Evolutionary conservation across 306 rosid species (phyloP).

Genomic region (Rubus parviflorus): DNA sequence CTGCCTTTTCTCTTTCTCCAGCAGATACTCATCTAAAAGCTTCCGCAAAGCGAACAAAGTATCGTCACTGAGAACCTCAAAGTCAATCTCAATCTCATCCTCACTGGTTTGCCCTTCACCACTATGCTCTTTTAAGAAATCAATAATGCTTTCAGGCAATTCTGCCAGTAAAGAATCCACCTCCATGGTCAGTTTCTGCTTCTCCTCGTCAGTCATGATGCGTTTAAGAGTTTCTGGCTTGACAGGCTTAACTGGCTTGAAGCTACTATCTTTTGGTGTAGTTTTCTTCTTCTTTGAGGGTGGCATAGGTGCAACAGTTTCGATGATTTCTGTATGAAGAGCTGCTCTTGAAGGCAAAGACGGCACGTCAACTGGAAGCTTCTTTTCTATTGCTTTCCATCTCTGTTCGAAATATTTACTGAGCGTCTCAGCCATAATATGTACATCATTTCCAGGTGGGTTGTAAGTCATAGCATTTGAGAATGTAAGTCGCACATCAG

Average conservation of each 20-base stretch:
- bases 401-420: constrained; percentile 65
- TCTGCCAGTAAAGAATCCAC: constrained; percentile 69
- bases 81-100: constrained; percentile 91
- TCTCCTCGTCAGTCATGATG: constrained; percentile 63
- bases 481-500: constrained; percentile 82
- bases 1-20: constrained; percentile 58
- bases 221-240: constrained; percentile 44
- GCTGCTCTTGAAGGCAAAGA: constrained; percentile 44
- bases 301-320: constrained; percentile 40
- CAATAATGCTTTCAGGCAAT: constrained; percentile 68
- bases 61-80: constrained; percentile 74
- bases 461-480: constrained; percentile 87
- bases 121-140: constrained; percentile 72
- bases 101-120: constrained; percentile 53
- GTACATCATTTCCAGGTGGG: constrained; percentile 77
- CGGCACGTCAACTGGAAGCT: constrained; percentile 48
- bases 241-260: constrained; percentile 38
- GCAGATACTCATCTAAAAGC: constrained; percentile 68
- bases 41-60: constrained; percentile 64
- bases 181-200: constrained; percentile 59
- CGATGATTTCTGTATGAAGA: constrained; percentile 38
- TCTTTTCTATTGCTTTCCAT: constrained; percentile 78
- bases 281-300: constrained; percentile 59
- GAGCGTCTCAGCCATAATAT: constrained; percentile 59
- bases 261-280: constrained; percentile 29